Evolutionary conservation across 1,139 yeast genomes (phyloP), one percentile per base, ranked within the genome.

Genomic region (Candida pseudocylindracea): DNA sequence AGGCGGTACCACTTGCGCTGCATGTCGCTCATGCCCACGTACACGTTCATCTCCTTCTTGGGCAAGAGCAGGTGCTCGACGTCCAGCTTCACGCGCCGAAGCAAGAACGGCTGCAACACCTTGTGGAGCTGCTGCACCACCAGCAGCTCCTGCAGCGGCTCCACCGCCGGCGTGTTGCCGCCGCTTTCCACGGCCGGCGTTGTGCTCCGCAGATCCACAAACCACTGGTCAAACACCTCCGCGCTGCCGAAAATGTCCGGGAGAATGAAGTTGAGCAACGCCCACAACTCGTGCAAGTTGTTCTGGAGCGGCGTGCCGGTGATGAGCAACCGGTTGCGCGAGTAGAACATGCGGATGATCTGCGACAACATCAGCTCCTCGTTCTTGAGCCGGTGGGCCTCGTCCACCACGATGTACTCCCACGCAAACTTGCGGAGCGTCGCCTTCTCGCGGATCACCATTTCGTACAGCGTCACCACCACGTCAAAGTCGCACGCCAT

Each of bases 261-360:
- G 12, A 88, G 55, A 29, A 88, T 55, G 51, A 85, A 88, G 49
- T 88, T 88, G 36, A 88, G 57, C 33, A 88, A 55, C 0, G 96
- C 94, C 98, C 98, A 88, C 35, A 88, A 60, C 53, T 88, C 98
- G 51, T 88, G 96, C 36, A 88, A 55, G 43, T 88, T 88, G 49
- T 88, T 88, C 46, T 88, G 98, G 36, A 88, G 56, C 0, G 98
- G 98, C 0, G 98, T 88, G 42, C 98, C 98, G 0, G 98, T 88
- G 36, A 88, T 85, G 35, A 88, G 57, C 33, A 88, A 57, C 41
- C 98, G 60, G 47, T 80, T 81, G 36, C 76, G 66, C 5, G 95
- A 80, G 45, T 78, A 74, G 45, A 88, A 83, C 33, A 81, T 57
- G 40, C 96, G 67, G 35, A 88, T 74, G 38, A 88, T 83, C 50